Conservation (phyloP, 495 filamentous ascomycete genomes). For the Aspergillus egyptiacus region DNA sequence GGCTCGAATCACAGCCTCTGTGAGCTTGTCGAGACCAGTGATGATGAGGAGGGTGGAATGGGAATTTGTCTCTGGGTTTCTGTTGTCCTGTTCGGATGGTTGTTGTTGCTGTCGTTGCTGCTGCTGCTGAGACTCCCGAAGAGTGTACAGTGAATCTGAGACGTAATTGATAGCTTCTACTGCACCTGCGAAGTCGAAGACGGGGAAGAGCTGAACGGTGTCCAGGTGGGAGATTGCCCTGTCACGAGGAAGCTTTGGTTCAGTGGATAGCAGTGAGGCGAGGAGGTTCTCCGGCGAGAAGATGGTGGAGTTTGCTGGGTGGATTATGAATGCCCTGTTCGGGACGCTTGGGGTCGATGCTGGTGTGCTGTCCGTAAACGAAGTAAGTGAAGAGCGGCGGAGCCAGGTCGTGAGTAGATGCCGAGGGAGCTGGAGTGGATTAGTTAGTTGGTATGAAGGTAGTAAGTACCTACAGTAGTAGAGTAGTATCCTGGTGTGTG, state of each 20-base stretch:
- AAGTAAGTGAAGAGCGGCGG: no score
- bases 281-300: constrained; percentile 71
- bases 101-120: not conserved
- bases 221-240: constrained; percentile 35
- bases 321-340: constrained; percentile 40
- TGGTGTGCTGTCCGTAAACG: no score
- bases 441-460: no score
- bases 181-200: constrained; percentile 32
- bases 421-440: constrained; percentile 17
- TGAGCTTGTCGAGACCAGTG: constrained; percentile 35
- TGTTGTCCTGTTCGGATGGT: not conserved
- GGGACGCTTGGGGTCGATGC: constrained; percentile 8
- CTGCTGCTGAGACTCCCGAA: constrained; percentile 13
- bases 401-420: constrained; percentile 21
- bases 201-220: constrained; percentile 35
- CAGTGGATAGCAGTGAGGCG: constrained; percentile 20
- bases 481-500: not conserved
- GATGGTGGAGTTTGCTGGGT: constrained; percentile 77
- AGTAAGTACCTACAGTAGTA: no score
- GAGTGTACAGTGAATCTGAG: constrained; percentile 23
- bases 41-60: constrained; percentile 25
- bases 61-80: no score
- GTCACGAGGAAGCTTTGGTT: constrained; percentile 18
- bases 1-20: constrained; percentile 34
- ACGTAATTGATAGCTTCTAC: constrained; percentile 32